Percentiles rank a stretch among this genome's conserved stretches.
phyloP scores from a whole-genome alignment of 192 early-diverging fungal species.

The Umbelopsis vinacea region DNA sequence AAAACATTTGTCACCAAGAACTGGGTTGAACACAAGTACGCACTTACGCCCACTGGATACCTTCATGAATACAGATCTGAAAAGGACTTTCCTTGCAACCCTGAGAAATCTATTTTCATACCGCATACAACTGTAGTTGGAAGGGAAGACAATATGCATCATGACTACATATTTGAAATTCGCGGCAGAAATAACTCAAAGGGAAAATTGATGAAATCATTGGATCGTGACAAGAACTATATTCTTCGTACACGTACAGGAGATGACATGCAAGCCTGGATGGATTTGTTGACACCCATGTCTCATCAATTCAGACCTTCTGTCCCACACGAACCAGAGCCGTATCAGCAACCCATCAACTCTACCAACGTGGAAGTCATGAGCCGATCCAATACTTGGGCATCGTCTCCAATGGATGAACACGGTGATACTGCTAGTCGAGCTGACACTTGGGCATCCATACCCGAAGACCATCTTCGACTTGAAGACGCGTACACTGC shows the following conservation, averaged over 20 bases:
- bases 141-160: neutral
- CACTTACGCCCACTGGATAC: conserved; percentile 45
- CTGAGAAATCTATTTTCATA: conserved; percentile 16
- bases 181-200: conserved; percentile 2
- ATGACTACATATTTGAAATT: conserved; percentile 7
- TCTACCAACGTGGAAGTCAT: neutral
- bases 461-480: neutral
- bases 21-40: conserved; percentile 47
- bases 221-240: conserved; percentile 9
- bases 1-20: conserved; percentile 41
- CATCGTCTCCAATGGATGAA: neutral
- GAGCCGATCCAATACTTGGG: conserved; percentile 7
- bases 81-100: conserved; percentile 20
- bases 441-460: neutral
- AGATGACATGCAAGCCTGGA: conserved; percentile 1
- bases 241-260: neutral
- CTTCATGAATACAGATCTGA: conserved; percentile 31
- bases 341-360: conserved; percentile 1
- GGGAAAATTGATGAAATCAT: neutral
- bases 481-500: neutral
- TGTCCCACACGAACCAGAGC: conserved; percentile 9
- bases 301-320: neutral
- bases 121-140: conserved; percentile 19
- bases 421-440: neutral
- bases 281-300: conserved; percentile 9